phyloP scores from a whole-genome alignment of 75 land plant genomes.

The Pinus albicaulis region DNA sequence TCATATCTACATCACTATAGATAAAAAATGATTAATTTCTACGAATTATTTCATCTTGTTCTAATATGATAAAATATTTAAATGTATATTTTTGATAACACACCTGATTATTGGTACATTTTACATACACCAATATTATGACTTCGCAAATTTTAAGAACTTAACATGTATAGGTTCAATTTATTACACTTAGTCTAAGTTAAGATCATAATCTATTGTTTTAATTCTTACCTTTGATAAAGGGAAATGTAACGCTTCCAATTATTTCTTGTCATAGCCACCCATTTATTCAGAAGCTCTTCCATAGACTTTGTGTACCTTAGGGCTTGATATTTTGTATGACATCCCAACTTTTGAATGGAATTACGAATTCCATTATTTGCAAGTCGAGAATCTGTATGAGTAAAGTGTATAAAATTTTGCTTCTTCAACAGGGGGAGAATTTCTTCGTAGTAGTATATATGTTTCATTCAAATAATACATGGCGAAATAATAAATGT shows the following conservation, averaged over 20 bases:
- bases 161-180: background rate
- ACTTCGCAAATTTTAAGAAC: conserved; percentile 1
- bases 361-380: conserved; percentile 60
- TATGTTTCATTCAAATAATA: conserved; percentile 36
- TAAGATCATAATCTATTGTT: background rate
- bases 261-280: conserved; percentile 38
- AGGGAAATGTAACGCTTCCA: conserved; percentile 60
- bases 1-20: conserved; percentile 61
- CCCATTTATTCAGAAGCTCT: conserved; percentile 44
- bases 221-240: conserved; percentile 58
- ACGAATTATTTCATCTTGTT: background rate
- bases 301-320: conserved; percentile 43
- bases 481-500: background rate
- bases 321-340: conserved; percentile 64
- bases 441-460: conserved; percentile 53
- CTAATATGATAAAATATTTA: background rate
- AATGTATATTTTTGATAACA: background rate
- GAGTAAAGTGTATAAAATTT: conserved; percentile 62
- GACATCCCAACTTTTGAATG: conserved; percentile 70
- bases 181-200: no score
- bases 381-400: conserved; percentile 66
- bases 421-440: conserved; percentile 43
- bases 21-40: background rate
- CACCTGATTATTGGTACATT: no score
- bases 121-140: background rate